Percentiles rank a stretch among this genome's conserved stretches.
Conservation (phyloP, 495 filamentous ascomycete genomes). For the Venustampulla echinocandica region DNA sequence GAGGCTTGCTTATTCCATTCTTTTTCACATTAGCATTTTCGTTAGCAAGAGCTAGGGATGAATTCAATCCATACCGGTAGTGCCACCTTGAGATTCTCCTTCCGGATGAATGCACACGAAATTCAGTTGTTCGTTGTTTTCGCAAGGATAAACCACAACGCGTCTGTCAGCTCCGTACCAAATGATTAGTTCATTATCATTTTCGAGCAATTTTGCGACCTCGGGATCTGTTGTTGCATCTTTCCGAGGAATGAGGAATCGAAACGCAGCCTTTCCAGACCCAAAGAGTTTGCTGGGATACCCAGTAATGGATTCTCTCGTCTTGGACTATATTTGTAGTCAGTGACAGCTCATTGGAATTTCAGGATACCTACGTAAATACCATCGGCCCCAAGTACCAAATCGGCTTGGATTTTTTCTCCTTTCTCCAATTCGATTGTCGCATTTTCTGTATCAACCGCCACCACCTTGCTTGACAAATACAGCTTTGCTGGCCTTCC, state of each 20-base stretch:
- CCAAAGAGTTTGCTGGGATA: no score
- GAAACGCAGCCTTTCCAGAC: conserved; percentile 52
- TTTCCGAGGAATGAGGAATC: conserved; percentile 45
- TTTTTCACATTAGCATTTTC: no score
- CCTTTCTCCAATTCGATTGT: conserved; percentile 36
- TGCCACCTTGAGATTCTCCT: no score
- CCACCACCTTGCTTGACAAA: conserved; percentile 35
- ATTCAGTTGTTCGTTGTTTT: conserved; percentile 46
- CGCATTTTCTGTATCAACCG: conserved; percentile 34
- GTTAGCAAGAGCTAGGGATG: no score
- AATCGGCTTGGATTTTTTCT: conserved; percentile 25
- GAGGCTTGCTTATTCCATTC: conserved; percentile 41
- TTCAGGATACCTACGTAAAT: no score
- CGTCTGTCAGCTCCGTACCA: conserved; percentile 43
- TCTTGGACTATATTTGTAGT: no score
- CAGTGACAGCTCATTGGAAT: no score
- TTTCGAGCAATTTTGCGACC: conserved; percentile 27
- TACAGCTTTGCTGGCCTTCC: conserved; percentile 36
- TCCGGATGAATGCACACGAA: conserved; percentile 54
- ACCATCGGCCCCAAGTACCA: conserved; percentile 35
- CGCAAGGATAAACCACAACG: conserved; percentile 52
- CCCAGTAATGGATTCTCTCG: no score
- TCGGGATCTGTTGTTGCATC: conserved; percentile 37
- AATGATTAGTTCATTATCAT: conserved; percentile 35
- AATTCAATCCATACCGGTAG: no score